Base-by-base conservation (phyloP, 768 basidiomycete species). In the Termitomyces sp. region DNA sequence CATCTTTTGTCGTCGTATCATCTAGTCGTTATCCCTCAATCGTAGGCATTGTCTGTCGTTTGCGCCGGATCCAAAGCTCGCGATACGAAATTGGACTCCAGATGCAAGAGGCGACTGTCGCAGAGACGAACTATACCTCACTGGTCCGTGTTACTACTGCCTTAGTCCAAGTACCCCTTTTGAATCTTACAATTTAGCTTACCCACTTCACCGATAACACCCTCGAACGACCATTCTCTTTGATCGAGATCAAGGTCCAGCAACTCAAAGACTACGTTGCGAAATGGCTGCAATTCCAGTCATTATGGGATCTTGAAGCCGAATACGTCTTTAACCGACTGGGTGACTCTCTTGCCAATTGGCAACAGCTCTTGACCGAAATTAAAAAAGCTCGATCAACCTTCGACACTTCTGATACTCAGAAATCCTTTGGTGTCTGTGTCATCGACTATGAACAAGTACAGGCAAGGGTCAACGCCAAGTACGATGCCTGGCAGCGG, bases 281-380 rank as follows among this genome's bases (percentile, higher is more conserved):
- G 57, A 97, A 97, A 74, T 99, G 97, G 97, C 82, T 98, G 0
- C 95, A 96, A 66, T 98, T 99, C 82, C 97, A 98, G 72, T 96
- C 96, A 0, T 79, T 98, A 0, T 98, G 96, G 97, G 97, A 99
- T 68, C 84, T 98, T 41, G 94, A 98, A 72, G 83, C 95, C 28
- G 96, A 98, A 79, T 89, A 91, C 67, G 95, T 99, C 35, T 98
- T 97, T 79, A 87, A 86, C 64, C 89, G 91, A 0, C 86, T 99
- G 7, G 97, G 97, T 9, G 96, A 99, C 70, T 91, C 91, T 12
- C 83, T 99, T 23, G 84, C 84, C 2, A 80, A 88, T 70, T 99
- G 97, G 97, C 94, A 97, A 67, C 91, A 96, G 63, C 85, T 99
- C 4, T 79, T 98, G 14, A 92, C 89, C 10, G 96, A 98, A 68